Conservation (phyloP, 805 yeast genomes). For the Nakazawaea sp. region DNA sequence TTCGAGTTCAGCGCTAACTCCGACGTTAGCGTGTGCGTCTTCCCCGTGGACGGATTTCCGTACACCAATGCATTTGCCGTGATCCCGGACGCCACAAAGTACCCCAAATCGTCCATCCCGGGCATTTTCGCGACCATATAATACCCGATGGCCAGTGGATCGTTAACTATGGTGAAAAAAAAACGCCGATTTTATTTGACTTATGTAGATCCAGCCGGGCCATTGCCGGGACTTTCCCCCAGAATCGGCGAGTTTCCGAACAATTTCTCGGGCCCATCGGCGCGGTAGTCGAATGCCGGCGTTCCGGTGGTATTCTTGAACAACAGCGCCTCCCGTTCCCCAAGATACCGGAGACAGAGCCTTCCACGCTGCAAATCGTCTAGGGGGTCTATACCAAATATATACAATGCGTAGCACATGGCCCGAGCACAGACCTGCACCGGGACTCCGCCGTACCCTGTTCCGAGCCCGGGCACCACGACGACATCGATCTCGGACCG, state of each 20-base stretch:
- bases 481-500: slow-evolving; percentile 19
- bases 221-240: no score
- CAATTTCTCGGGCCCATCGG: no score
- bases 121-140: no score
- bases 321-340: no score
- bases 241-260: no score
- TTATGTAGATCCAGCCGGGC: no score
- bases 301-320: no score
- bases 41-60: slow-evolving; percentile 8
- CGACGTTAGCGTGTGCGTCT: not conserved
- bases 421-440: slow-evolving; percentile 23
- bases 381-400: not conserved
- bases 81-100: not conserved
- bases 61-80: not conserved
- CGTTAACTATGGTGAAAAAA: no score
- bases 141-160: no score
- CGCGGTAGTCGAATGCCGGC: no score
- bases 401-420: slow-evolving; percentile 17
- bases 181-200: no score
- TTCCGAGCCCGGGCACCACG: slow-evolving; percentile 30
- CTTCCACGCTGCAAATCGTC: not conserved
- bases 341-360: slow-evolving; percentile 1
- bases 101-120: slow-evolving; percentile 6
- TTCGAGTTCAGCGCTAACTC: not conserved
- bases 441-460: slow-evolving; percentile 32